Base-by-base conservation (phyloP, 2,329 filamentous ascomycete species). In the Aspergillus eucalypticola region DNA sequence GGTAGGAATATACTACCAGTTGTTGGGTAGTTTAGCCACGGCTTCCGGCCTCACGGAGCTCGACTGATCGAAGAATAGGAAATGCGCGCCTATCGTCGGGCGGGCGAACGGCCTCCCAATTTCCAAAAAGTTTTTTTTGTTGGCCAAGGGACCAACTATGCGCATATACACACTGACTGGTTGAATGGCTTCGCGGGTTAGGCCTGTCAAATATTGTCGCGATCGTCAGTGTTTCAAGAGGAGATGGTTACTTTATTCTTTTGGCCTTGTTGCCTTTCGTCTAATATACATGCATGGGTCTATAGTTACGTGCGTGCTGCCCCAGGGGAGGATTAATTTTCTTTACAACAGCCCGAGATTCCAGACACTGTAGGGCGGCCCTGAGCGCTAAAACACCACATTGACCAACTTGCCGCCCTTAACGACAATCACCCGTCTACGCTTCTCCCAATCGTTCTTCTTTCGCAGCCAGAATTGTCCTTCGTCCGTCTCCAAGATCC, bases 371-470 rank as follows among this genome's bases (percentile, higher is more conserved):
- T 17, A 53, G 39, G 41, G 27, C 19, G 35, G 8, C 19, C 54
- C 48, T 35, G 32, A 11, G 21, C 42, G 55, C 73, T 67, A 81
- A 56, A 80, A 81, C 11, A 95, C 87, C 81, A 93, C 89, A 76
- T 93, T 96, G 27, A 94, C 83, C 53, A 90, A 80, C 73, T 83
- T 87, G 11, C 90, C 90, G 1, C 82, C 84, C 59, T 81, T 82
- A 11, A 90, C 87, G 11, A 91, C 82, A 68, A 93, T 84, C 1
- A 88, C 82, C 63, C 86, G 85, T 70, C 84, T 86, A n/a, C 86
- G 83, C 64, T 79, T 79, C 27, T 77, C 77, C 74, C 77, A 83
- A 58, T 81, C 77, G 55, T 79, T 75, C 64, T 76, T 81, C 51
- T 82, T 78, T 7, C 74, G 78, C 60, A 90, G 77, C 77, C 83